Conservation (phyloP, 2,329 filamentous ascomycete species). For the Penicillium sp. region DNA sequence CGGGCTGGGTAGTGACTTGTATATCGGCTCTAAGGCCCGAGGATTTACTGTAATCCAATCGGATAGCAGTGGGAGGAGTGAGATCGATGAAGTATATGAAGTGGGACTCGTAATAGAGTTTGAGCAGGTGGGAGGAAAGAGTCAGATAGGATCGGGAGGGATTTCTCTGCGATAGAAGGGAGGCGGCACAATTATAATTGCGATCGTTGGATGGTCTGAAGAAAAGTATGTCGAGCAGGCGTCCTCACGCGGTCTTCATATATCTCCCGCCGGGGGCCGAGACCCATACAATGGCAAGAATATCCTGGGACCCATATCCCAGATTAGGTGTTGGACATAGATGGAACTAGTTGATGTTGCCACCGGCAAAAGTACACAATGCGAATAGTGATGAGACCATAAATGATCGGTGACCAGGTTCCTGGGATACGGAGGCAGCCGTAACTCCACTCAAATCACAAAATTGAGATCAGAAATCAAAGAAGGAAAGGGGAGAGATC, state of each 20-base stretch:
- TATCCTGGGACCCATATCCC: slow-evolving; percentile 7
- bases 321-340: slow-evolving; percentile 5
- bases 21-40: neutral
- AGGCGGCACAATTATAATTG: neutral
- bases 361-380: slow-evolving; percentile 23
- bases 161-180: neutral
- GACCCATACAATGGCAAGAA: slow-evolving; percentile 5
- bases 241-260: slow-evolving; percentile 19
- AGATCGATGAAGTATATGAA: slow-evolving; percentile 7
- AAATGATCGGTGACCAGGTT: slow-evolving; percentile 16
- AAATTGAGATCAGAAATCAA: slow-evolving; percentile 7
- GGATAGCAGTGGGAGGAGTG: neutral
- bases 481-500: slow-evolving; percentile 10
- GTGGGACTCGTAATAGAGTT: slow-evolving; percentile 3
- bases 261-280: slow-evolving; percentile 13
- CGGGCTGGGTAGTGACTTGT: neutral
- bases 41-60: slow-evolving; percentile 4
- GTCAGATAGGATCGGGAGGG: neutral
- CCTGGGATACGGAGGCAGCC: slow-evolving; percentile 12
- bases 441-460: slow-evolving; percentile 4
- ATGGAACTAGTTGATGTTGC: slow-evolving; percentile 13
- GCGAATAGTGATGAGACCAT: slow-evolving; percentile 15
- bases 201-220: neutral
- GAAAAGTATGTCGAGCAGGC: slow-evolving; percentile 1
- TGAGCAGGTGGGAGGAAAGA: neutral